These are phyloP conservation scores for Cairneyella variabilis DNA, from an alignment of 495 filamentous ascomycete species.

Conservation along the genomic window DNA sequence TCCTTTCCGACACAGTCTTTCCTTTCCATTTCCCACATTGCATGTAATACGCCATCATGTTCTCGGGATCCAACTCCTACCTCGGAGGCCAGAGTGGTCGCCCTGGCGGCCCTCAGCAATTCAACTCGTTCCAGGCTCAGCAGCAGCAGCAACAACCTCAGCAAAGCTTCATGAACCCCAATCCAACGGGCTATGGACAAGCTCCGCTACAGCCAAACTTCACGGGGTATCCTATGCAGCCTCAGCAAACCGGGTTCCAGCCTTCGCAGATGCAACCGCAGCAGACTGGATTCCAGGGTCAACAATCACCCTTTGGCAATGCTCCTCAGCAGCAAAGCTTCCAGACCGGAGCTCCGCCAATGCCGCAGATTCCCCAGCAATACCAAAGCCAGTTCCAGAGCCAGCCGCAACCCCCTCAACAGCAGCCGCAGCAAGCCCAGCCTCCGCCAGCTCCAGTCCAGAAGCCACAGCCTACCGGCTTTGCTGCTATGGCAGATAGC, in stretches of 20 bases:
- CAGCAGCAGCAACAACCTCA: slow-evolving; percentile 58
- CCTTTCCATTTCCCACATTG: slow-evolving; percentile 3
- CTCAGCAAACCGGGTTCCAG: slow-evolving; percentile 41
- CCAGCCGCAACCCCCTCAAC: slow-evolving; percentile 28
- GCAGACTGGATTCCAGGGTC: slow-evolving; percentile 36
- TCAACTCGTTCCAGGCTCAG: slow-evolving; percentile 46
- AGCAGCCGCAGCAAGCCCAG: slow-evolving; percentile 23
- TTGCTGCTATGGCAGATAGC: slow-evolving; percentile 79
- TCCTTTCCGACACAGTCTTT: not conserved
- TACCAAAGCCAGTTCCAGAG: slow-evolving; percentile 32
- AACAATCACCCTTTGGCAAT: slow-evolving; percentile 29
- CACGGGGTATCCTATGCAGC: slow-evolving; percentile 53
- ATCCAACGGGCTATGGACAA: slow-evolving; percentile 54
- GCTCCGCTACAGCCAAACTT: slow-evolving; percentile 62
- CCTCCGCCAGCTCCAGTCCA: slow-evolving; percentile 36
- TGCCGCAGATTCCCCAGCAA: slow-evolving; percentile 53
- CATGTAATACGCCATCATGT: slow-evolving; percentile 54
- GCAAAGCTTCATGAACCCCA: slow-evolving; percentile 55
- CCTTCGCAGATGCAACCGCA: slow-evolving; percentile 42
- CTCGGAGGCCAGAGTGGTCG: slow-evolving; percentile 72
- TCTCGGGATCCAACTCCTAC: slow-evolving; percentile 81
- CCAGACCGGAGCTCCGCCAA: slow-evolving; percentile 44
- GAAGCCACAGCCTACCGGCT: slow-evolving; percentile 70
- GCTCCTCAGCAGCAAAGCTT: slow-evolving; percentile 42
- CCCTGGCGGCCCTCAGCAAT: slow-evolving; percentile 59